phyloP scores from a whole-genome alignment of 1,284 basidiomycete species.

The Puccinia coronata region DNA sequence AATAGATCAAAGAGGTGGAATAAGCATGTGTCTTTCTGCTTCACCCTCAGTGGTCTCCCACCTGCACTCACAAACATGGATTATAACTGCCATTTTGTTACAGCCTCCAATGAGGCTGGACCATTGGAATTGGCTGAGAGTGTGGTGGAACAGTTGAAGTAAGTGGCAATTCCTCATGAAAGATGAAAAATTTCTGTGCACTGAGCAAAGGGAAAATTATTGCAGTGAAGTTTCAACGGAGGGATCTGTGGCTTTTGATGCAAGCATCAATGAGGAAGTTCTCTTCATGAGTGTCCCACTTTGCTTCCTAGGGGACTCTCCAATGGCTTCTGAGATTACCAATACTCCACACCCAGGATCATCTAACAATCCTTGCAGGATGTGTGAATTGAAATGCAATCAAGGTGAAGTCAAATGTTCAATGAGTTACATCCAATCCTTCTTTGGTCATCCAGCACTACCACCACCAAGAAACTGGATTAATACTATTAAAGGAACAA shows the following conservation, averaged over 20 bases:
- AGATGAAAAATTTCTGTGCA: too few relatives aligned
- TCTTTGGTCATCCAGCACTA: background rate
- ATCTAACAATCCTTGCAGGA: background rate
- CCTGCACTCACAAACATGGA: constrained; percentile 53
- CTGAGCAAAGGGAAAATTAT: background rate
- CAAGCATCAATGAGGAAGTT: background rate
- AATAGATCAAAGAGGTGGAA: constrained; percentile 49
- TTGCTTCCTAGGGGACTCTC: background rate
- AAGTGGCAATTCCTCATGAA: background rate
- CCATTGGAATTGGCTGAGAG: constrained; percentile 61
- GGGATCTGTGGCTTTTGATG: background rate
- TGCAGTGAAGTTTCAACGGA: background rate
- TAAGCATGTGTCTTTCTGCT: constrained; percentile 55
- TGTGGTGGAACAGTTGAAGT: constrained; percentile 58
- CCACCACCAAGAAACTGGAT: background rate
- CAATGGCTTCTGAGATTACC: background rate
- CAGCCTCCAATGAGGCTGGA: constrained; percentile 60
- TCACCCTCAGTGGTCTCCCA: constrained; percentile 59
- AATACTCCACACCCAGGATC: constrained; percentile 1
- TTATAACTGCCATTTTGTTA: constrained; percentile 61
- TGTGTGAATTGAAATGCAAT: background rate
- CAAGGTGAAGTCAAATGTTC: background rate
- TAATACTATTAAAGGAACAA: background rate
- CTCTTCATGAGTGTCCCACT: background rate
- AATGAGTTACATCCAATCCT: background rate